Evolutionary conservation across 2,329 filamentous ascomycete genomes (phyloP).

Genomic region (Grosmannia serpens): DNA sequence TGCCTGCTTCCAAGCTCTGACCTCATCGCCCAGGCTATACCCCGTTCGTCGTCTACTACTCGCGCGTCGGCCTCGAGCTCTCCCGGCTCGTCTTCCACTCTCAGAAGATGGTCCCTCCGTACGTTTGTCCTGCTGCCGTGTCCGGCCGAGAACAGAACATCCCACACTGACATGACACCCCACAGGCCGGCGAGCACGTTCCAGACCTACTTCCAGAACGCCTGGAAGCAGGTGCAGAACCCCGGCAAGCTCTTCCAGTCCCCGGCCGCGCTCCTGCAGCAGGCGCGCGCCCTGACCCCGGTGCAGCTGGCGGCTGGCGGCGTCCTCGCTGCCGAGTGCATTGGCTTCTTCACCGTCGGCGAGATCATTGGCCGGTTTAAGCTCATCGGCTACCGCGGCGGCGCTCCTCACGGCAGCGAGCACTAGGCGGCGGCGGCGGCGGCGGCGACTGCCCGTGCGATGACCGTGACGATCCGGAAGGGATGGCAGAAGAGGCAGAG

Average conservation of each 20-base stretch:
- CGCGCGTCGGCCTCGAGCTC: conserved; percentile 77
- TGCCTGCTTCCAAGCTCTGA: too few species aligned
- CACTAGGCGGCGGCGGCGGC: conserved; percentile 31
- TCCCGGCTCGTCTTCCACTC: conserved; percentile 75
- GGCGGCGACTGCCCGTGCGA: neutral
- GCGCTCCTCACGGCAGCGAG: conserved; percentile 38
- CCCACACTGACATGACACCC: neutral
- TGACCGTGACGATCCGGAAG: neutral
- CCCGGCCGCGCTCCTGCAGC: conserved; percentile 23
- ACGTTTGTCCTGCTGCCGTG: conserved; percentile 34
- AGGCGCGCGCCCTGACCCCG: conserved; percentile 56
- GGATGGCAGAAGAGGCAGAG: neutral
- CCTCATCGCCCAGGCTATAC: conserved; percentile 52
- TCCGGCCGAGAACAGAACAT: too few species aligned
- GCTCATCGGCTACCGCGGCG: conserved; percentile 82
- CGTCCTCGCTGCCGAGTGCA: conserved; percentile 71
- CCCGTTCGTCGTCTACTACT: conserved; percentile 84
- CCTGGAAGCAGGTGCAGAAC: conserved; percentile 56
- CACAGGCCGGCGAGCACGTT: conserved; percentile 65
- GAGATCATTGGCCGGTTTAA: conserved; percentile 96
- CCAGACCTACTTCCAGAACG: conserved; percentile 73
- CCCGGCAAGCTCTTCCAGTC: conserved; percentile 29
- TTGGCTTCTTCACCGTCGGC: conserved; percentile 96
- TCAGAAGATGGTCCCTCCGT: conserved; percentile 93
- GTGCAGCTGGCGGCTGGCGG: conserved; percentile 62